Base-by-base conservation (phyloP, 2,329 filamentous ascomycete species). In the Trichoderma harzianum region DNA sequence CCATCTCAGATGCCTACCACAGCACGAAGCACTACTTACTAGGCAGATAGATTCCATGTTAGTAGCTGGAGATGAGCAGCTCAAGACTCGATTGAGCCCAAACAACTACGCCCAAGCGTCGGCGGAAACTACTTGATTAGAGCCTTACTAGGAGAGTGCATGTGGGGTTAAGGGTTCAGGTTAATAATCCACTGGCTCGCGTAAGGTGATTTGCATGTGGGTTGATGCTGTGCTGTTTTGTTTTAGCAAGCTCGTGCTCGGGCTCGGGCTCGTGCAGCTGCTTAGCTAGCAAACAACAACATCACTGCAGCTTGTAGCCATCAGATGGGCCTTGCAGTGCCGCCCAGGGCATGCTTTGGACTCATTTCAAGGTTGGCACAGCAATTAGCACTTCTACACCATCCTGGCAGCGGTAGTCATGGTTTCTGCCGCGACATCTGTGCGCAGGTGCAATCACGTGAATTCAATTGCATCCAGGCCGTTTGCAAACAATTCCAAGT, bases 391-490 rank as follows among this genome's bases (percentile, higher is more conserved):
- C 47, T 24, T 53, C 14, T 26, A 36, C 10, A 43, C 7, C 34
- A 43, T 63, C 57, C 18, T 34, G 30, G 57, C 57, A 63, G 34
- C 39, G 47, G 24, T 18, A 58, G 64, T 24, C 65, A 34, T 43
- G 24, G 32, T 60, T 21, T n/a, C 8, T 32, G 18, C 26, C 8
- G 24, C 57, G 55, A 11, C 55, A 51, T 28, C 36, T 69, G 55
- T 57, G 34, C 28, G 10, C 55, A 34, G 65, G 18, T 47, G 55
- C 21, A 60, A 69, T 69, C 65, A 69, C 65, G 65, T 69, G 65
- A 32, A 61, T 51, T 36, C 26, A 34, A 14, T 26, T 61, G 8
- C 18, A 7, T 34, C 21, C 26, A 34, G 18, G 14, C 7, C 10
- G 26, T 24, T n/a, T 21, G 36, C 36, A 26, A 24, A 32, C 55